These are phyloP conservation scores for Lenzites betulinus DNA, from an alignment of 768 basidiomycete genomes.

Conservation along the genomic window DNA sequence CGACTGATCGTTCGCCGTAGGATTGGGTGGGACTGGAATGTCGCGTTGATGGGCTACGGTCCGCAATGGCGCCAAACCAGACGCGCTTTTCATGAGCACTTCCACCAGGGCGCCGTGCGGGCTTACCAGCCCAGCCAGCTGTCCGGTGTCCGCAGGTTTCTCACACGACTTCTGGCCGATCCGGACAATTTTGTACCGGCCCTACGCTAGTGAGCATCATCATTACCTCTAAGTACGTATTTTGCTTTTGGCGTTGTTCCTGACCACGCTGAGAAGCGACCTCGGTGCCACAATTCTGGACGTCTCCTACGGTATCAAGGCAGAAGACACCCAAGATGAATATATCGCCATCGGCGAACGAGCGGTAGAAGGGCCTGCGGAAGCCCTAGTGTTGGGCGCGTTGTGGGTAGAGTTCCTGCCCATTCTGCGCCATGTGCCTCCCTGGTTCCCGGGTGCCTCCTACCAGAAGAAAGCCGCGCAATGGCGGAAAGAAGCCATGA, in stretches of 20 bases:
- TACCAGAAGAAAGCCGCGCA: constrained; percentile 16
- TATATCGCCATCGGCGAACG: constrained; percentile 8
- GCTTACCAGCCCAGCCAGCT: constrained; percentile 2
- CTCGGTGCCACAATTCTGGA: constrained; percentile 19
- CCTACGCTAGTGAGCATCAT: constrained; percentile 4
- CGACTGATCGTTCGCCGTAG: not conserved
- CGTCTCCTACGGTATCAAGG: constrained; percentile 17
- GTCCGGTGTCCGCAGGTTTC: not conserved
- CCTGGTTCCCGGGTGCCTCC: constrained; percentile 27
- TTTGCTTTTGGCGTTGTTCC: not conserved
- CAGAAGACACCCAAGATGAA: not conserved
- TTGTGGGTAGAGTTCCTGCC: constrained; percentile 15
- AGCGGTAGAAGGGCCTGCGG: constrained; percentile 1
- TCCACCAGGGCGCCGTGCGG: not conserved
- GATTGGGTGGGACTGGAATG: constrained; percentile 19
- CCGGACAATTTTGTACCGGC: constrained; percentile 10
- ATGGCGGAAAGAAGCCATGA: not conserved
- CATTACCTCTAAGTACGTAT: too few relatives aligned
- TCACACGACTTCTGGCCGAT: not conserved
- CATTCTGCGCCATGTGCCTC: constrained; percentile 21
- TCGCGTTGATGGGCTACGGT: constrained; percentile 12
- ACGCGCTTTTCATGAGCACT: constrained; percentile 14
- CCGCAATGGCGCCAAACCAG: constrained; percentile 2
- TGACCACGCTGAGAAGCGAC: not conserved
- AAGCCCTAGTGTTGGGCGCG: constrained; percentile 5